phyloP scores from a whole-genome alignment of 441 rosid genomes.

The Brassica hybrid region DNA sequence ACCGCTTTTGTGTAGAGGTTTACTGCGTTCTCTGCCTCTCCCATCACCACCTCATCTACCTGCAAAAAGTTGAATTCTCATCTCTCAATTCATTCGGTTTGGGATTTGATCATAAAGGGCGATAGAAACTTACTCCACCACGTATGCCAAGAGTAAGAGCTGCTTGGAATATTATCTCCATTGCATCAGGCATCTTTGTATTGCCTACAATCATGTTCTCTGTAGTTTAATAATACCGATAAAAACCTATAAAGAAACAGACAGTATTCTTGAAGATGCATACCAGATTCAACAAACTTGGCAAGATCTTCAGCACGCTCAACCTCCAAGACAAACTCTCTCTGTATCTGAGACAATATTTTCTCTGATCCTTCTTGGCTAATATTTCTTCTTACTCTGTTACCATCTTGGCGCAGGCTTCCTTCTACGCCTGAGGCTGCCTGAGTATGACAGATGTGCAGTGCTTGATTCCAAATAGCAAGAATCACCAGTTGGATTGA shows the following conservation, averaged over 20 bases:
- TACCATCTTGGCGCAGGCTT: slow-evolving; percentile 62
- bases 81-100: neutral
- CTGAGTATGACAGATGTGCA: slow-evolving; percentile 86
- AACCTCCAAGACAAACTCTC: slow-evolving; percentile 76
- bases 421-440: slow-evolving; percentile 88
- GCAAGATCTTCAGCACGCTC: slow-evolving; percentile 86
- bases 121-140: slow-evolving; percentile 71
- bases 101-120: neutral
- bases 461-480: slow-evolving; percentile 92
- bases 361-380: slow-evolving; percentile 49
- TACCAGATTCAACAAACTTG: slow-evolving; percentile 77
- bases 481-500: slow-evolving; percentile 92
- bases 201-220: slow-evolving; percentile 54
- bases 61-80: slow-evolving; percentile 35
- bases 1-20: slow-evolving; percentile 70
- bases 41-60: slow-evolving; percentile 85
- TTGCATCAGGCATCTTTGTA: slow-evolving; percentile 87
- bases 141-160: slow-evolving; percentile 75
- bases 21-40: slow-evolving; percentile 65
- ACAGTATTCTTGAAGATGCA: neutral
- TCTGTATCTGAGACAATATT: slow-evolving; percentile 62
- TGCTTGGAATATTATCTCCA: slow-evolving; percentile 85
- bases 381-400: slow-evolving; percentile 51
- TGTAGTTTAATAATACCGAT: slow-evolving; percentile 1
- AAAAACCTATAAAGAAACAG: neutral